Percentiles rank a stretch among this genome's conserved stretches.
Evolutionary conservation across 176 grass and related monocot species (phyloP).

Genomic region (Carex myosuroides): DNA sequence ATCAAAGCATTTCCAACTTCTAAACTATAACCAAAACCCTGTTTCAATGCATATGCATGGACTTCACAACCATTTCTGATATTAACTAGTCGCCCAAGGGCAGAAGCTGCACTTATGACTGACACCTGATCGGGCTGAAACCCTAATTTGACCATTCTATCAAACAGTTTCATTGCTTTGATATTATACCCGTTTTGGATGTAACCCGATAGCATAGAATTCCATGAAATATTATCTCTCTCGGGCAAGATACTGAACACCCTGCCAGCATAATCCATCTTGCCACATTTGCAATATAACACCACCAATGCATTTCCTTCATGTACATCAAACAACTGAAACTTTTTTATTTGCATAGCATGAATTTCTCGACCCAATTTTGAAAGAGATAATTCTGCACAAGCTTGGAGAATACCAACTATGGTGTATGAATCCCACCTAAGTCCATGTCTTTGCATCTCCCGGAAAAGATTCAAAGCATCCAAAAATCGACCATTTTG

Average conservation of each 20-base stretch:
- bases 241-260: slow-evolving; percentile 53
- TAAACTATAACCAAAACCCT: slow-evolving; percentile 47
- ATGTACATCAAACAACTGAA: slow-evolving; percentile 32
- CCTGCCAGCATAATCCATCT: slow-evolving; percentile 35
- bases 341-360: slow-evolving; percentile 45
- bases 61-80: slow-evolving; percentile 47
- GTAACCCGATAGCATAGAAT: slow-evolving; percentile 76
- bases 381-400: slow-evolving; percentile 50
- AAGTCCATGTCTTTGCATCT: slow-evolving; percentile 51
- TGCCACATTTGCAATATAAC: slow-evolving; percentile 58
- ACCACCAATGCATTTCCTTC: slow-evolving; percentile 62
- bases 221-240: slow-evolving; percentile 81
- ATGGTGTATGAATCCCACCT: slow-evolving; percentile 67
- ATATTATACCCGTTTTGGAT: slow-evolving; percentile 60
- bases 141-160: slow-evolving; percentile 37
- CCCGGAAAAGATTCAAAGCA: slow-evolving; percentile 51
- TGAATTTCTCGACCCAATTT: slow-evolving; percentile 72
- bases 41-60: slow-evolving; percentile 80
- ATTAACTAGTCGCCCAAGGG: slow-evolving; percentile 50
- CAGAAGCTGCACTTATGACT: slow-evolving; percentile 59
- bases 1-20: slow-evolving; percentile 77
- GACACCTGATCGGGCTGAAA: slow-evolving; percentile 64
- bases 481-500: slow-evolving; percentile 54
- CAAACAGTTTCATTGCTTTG: slow-evolving; percentile 42
- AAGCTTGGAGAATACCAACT: slow-evolving; percentile 59